These are phyloP conservation scores for Exophiala sideris DNA, from an alignment of 2,329 filamentous ascomycete genomes.

Conservation along the genomic window DNA sequence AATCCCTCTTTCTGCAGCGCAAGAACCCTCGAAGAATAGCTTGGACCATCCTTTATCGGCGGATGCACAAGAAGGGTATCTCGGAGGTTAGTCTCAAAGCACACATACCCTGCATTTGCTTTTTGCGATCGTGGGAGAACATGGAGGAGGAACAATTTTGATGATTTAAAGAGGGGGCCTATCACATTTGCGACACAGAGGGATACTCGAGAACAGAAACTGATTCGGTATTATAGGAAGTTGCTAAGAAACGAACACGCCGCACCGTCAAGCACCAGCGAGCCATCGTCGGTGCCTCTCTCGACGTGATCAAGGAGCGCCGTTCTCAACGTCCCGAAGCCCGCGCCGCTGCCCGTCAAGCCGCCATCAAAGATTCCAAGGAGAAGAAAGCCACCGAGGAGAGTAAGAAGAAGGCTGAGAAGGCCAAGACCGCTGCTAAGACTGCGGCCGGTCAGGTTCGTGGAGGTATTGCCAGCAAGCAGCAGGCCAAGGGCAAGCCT, in stretches of 20 bases:
- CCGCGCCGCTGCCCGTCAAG: slow-evolving; percentile 80
- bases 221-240: slow-evolving; percentile 64
- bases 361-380: slow-evolving; percentile 96
- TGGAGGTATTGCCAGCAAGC: slow-evolving; percentile 85
- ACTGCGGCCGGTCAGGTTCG: slow-evolving; percentile 71
- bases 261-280: slow-evolving; percentile 98
- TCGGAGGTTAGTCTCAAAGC: slow-evolving; percentile 76
- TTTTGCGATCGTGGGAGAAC: slow-evolving; percentile 3
- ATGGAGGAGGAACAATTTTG: background rate
- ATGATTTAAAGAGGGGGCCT: background rate
- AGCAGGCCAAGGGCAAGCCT: slow-evolving; percentile 87
- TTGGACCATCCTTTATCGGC: slow-evolving; percentile 97
- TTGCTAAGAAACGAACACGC: slow-evolving; percentile 99
- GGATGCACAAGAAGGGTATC: slow-evolving; percentile 99
- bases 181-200: too few relatives aligned
- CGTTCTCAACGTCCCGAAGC: slow-evolving; percentile 92
- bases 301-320: slow-evolving; percentile 99
- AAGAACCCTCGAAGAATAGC: slow-evolving; percentile 99
- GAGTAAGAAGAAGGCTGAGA: slow-evolving; percentile 97
- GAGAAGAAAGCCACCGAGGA: slow-evolving; percentile 90
- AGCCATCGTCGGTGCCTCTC: slow-evolving; percentile 97
- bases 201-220: too few relatives aligned
- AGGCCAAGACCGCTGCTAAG: slow-evolving; percentile 82
- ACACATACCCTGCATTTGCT: background rate
- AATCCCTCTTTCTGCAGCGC: slow-evolving; percentile 99